A percentile compares a stretch with the other conserved stretches of the same genome.
Evolutionary conservation across 805 yeast species (phyloP).

Genomic region (Grigorovia yakushimaensis): DNA sequence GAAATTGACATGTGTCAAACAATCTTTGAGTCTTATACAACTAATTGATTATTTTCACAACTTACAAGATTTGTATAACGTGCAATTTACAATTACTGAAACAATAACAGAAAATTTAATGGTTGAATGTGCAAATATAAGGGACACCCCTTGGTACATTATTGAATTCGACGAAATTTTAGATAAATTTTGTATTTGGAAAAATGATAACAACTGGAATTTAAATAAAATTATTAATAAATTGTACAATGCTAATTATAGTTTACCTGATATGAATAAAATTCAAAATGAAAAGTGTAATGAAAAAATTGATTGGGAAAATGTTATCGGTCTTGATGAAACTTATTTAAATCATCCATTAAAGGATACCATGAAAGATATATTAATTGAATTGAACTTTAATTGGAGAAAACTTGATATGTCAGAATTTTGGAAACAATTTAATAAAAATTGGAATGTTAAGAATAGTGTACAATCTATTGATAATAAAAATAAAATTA

Average conservation of each 20-base stretch:
- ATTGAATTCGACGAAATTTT: slow-evolving; percentile 19
- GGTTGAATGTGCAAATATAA: slow-evolving; percentile 10
- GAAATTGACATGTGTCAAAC: slow-evolving; percentile 16
- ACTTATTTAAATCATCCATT: slow-evolving; percentile 7
- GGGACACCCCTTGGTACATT: slow-evolving; percentile 18
- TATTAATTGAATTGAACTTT: slow-evolving; percentile 13
- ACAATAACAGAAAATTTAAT: slow-evolving; percentile 26
- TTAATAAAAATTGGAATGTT: slow-evolving; percentile 4
- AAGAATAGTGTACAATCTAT: neutral
- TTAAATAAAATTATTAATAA: slow-evolving; percentile 13
- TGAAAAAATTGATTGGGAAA: slow-evolving; percentile 1
- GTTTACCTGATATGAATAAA: neutral
- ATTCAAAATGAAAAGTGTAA: neutral
- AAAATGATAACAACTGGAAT: slow-evolving; percentile 21
- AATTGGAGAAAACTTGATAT: slow-evolving; percentile 15
- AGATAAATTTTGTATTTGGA: slow-evolving; percentile 19
- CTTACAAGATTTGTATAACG: slow-evolving; percentile 19
- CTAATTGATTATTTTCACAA: slow-evolving; percentile 13
- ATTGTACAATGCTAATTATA: slow-evolving; percentile 8
- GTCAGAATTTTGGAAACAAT: slow-evolving; percentile 14
- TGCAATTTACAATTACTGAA: slow-evolving; percentile 18
- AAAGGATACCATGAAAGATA: slow-evolving; percentile 5
- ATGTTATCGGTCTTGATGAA: slow-evolving; percentile 4
- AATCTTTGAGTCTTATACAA: slow-evolving; percentile 7
- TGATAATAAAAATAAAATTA: slow-evolving; percentile 14